These are phyloP conservation scores for Trifolium pratense DNA, from an alignment of 306 rosid species.

Conservation along the genomic window DNA sequence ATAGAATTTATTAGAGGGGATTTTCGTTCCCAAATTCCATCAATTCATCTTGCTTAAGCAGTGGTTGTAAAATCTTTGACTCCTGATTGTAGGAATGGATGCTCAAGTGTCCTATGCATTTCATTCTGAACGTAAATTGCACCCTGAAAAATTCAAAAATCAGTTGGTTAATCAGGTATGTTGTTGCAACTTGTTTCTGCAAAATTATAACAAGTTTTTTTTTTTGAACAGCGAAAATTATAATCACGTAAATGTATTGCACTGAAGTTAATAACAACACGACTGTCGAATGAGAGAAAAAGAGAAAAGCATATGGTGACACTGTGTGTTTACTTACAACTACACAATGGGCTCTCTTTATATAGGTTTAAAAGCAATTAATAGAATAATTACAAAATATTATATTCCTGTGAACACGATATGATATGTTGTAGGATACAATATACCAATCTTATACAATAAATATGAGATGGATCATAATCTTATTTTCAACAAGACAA, in stretches of 20 bases:
- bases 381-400: not conserved
- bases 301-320: not conserved
- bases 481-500: not conserved
- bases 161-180: slow-evolving; percentile 88
- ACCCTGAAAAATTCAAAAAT: slow-evolving; percentile 92
- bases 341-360: not conserved
- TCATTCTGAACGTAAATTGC: slow-evolving; percentile 89
- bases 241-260: not conserved
- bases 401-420: not conserved
- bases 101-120: slow-evolving; percentile 98
- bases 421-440: not conserved
- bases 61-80: slow-evolving; percentile 21
- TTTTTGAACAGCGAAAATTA: too few relatives aligned
- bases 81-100: slow-evolving; percentile 79
- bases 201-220: not conserved
- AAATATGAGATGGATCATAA: not conserved
- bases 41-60: slow-evolving; percentile 17
- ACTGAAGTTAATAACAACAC: slow-evolving; percentile 14
- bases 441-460: not conserved
- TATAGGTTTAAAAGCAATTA: not conserved
- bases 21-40: slow-evolving; percentile 2
- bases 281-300: not conserved
- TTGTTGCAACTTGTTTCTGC: slow-evolving; percentile 5
- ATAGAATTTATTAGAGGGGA: slow-evolving; percentile 4
- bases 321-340: not conserved